Conservation (phyloP, 179 eudicot species). For the Beta macrorhiza region DNA sequence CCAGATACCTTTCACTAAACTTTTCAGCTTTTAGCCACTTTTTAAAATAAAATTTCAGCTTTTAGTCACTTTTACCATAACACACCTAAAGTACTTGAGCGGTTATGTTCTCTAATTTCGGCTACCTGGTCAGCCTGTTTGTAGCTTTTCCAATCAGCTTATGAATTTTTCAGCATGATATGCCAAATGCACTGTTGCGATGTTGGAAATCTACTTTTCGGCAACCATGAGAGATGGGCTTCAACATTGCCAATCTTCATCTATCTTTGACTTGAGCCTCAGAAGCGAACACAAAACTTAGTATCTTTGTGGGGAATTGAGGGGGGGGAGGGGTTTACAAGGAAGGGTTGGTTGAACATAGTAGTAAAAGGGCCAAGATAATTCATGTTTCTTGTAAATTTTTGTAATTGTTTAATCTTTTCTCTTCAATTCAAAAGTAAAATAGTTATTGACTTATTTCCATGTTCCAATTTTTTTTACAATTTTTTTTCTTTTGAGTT, state of each 20-base stretch:
- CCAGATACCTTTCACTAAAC: not conserved
- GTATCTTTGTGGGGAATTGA: too few relatives aligned
- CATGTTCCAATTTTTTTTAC: too few relatives aligned
- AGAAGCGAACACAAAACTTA: not conserved
- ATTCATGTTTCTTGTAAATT: too few relatives aligned
- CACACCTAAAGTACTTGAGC: not conserved
- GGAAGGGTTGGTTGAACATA: too few relatives aligned
- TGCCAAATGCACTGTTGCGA: not conserved
- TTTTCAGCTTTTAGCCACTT: not conserved
- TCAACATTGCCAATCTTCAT: not conserved
- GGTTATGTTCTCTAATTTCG: too few relatives aligned
- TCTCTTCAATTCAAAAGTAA: too few relatives aligned
- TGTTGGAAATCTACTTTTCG: not conserved
- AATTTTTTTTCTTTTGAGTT: too few relatives aligned
- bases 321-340: too few relatives aligned
- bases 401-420: too few relatives aligned
- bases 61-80: not conserved
- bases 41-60: not conserved
- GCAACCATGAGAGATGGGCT: not conserved
- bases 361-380: too few relatives aligned
- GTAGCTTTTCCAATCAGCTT: not conserved
- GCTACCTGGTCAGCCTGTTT: not conserved
- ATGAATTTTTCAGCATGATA: not conserved
- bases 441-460: too few relatives aligned
- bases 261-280: not conserved